Conservation (phyloP, 768 basidiomycete genomes). For the Rhizopogon rudus region DNA sequence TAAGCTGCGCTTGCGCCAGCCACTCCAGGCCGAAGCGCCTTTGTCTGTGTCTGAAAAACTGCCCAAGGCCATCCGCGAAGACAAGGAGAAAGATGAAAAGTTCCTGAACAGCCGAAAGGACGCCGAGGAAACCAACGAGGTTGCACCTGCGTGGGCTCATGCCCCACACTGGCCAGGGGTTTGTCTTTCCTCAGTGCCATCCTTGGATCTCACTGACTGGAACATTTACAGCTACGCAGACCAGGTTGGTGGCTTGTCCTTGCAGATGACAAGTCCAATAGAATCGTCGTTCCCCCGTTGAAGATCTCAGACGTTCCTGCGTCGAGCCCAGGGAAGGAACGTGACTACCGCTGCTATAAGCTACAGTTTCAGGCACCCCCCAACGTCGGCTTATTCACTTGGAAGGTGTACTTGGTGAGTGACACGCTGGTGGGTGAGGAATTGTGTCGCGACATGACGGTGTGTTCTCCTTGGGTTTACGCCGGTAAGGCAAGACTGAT, state of each 20-base stretch:
- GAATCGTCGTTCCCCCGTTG: conserved; percentile 82
- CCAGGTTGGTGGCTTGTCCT: conserved; percentile 91
- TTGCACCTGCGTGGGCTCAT: conserved; percentile 64
- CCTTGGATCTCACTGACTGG: background rate
- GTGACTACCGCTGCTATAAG: conserved; percentile 79
- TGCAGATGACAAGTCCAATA: conserved; percentile 80
- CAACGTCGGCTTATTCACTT: conserved; percentile 76
- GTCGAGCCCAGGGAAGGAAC: conserved; percentile 39
- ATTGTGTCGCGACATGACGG: conserved; percentile 61
- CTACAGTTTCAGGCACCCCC: conserved; percentile 95
- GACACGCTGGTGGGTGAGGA: conserved; percentile 90
- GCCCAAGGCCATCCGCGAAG: conserved; percentile 34
- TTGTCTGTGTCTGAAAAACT: conserved; percentile 38
- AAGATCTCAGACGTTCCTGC: conserved; percentile 77
- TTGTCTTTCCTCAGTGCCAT: conserved; percentile 20
- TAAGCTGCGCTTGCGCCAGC: conserved; percentile 72
- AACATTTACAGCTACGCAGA: conserved; percentile 62
- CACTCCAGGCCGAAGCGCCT: conserved; percentile 28
- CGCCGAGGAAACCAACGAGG: conserved; percentile 52
- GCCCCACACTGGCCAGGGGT: conserved; percentile 92
- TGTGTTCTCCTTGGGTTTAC: conserved; percentile 31
- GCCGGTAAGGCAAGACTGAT: conserved; percentile 2
- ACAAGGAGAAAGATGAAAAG: conserved; percentile 62
- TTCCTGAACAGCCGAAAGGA: conserved; percentile 64
- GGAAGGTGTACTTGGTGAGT: conserved; percentile 82